Evolutionary conservation across 352 stramenopile species (phyloP), one percentile per base, ranked within the genome.

Genomic region (Phytophthora parvispora): DNA sequence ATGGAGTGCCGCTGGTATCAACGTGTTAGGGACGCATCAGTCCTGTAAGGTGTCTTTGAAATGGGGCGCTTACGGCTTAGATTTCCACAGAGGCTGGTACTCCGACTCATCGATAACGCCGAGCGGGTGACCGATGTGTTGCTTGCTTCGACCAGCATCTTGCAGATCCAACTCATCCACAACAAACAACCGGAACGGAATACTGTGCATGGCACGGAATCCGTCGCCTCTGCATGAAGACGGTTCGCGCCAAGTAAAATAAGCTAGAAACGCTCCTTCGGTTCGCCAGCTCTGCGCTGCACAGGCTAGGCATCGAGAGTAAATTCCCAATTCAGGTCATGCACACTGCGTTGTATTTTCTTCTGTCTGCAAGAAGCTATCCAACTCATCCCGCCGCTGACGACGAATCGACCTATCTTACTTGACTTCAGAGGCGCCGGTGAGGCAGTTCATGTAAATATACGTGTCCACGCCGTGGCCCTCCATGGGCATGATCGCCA

Each of bases 401-500:
- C 45, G 36, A 22, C 31, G 42, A 57, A 51, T 64, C 13, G 49
- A 48, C 36, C 31, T 47, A 50, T 60, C 51, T 70, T 89, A 92
- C 76, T 92, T 91, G 69, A 95, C 74, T 61, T 93, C 74, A 6
- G 86, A 95, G 18, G 74, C 80, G 58, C 84, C 80, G 0, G 84
- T 93, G 63, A 95, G 83, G 70, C 86, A 92, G 64, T 90, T 94
- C 83, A 93, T 91, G 78, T 95, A 94, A 84, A 95, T 91, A 83
- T 95, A 95, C 60, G 87, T 81, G 83, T 99, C 98, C 38, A 98
- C 98, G 32, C 98, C 98, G 75, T 99, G 98, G 25, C 98, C 98
- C 58, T 99, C 97, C 96, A 99, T 99, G 29, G 96, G 98, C 92
- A 99, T 99, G 55, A 99, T 94, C 67, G 91, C 95, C 47, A 99